Base-by-base conservation (phyloP, 495 filamentous ascomycete genomes). In the Penicillium steckii region DNA sequence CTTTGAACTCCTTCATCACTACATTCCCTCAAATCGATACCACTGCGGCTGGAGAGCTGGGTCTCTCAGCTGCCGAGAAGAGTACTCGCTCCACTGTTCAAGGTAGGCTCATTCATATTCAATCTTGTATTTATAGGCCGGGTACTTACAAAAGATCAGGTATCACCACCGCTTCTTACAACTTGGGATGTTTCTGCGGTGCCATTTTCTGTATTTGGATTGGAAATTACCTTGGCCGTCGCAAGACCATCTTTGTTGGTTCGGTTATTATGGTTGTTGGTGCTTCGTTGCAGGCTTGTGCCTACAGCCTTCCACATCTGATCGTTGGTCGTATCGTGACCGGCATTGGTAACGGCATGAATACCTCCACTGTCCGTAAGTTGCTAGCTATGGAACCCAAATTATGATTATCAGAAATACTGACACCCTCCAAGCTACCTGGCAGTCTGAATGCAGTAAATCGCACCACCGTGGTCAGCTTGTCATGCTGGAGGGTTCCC, bases 201-300 rank as follows among this genome's bases (percentile, higher is more conserved):
- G 84, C 87, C 13, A 67, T 89, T 38, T 62, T 81, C 40, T 82
- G 80, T 30, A 85, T 91, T 53, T 86, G 82, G 68, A 73, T 90
- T 52, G 85, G 87, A 44, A 84, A 91, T 56, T 71, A 75, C 2
- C 82, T 90, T 13, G 88, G 88, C 17, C 81, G 88, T 10, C 82
- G 81, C 57, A 78, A 77, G 56, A 87, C 85, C 27, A 88, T 90
- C 61, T 84, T 90, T 49, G 50, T 83, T 15, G 86, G 88, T 17
- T 85, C 85, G 5, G 57, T 73, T n/a, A 83, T 91, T 58, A 86
- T 90, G 81, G 64, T 85, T 5, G 64, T 93, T 46, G 87, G 87
- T 22, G 85, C 84, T 30, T 71, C 74, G 25, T 69, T 90, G n/a
- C 86, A 89, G 55, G 72, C 77, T n/a, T 78, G 76, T 22, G 78